phyloP scores from a whole-genome alignment of 768 basidiomycete genomes.

The Xerocomus potaroensis region DNA sequence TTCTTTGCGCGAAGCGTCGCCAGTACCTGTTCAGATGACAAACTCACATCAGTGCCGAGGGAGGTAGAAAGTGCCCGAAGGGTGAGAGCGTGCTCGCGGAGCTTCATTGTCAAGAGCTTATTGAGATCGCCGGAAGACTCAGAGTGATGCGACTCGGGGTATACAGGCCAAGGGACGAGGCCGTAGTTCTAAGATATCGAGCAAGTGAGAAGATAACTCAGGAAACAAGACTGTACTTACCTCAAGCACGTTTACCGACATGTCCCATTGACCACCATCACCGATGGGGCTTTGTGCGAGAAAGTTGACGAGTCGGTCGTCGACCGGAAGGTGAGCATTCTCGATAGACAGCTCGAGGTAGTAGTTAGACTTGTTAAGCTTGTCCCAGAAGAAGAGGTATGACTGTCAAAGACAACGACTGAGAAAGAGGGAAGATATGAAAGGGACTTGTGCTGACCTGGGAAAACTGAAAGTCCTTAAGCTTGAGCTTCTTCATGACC shows the following conservation, averaged over 20 bases:
- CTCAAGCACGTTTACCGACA: conserved; percentile 68
- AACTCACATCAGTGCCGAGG: conserved; percentile 41
- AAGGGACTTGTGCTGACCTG: conserved; percentile 47
- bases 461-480: conserved; percentile 88
- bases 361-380: conserved; percentile 87
- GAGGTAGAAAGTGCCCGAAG: conserved; percentile 61
- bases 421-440: background rate
- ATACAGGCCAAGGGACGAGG: conserved; percentile 76
- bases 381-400: conserved; percentile 96
- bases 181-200: conserved; percentile 60
- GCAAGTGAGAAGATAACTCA: conserved; percentile 27
- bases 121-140: conserved; percentile 71
- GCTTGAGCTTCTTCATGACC: conserved; percentile 79
- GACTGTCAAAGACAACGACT: conserved; percentile 40
- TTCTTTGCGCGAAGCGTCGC: conserved; percentile 74
- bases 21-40: conserved; percentile 45
- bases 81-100: conserved; percentile 85
- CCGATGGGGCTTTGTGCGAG: conserved; percentile 74
- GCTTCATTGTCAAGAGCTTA: conserved; percentile 78
- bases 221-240: conserved; percentile 27
- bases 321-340: conserved; percentile 71
- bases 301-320: conserved; percentile 77
- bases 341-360: conserved; percentile 87
- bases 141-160: conserved; percentile 84
- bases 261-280: conserved; percentile 96